These are phyloP conservation scores for Nemophila menziesii DNA, from an alignment of 257 asterid genomes.

Conservation along the genomic window DNA sequence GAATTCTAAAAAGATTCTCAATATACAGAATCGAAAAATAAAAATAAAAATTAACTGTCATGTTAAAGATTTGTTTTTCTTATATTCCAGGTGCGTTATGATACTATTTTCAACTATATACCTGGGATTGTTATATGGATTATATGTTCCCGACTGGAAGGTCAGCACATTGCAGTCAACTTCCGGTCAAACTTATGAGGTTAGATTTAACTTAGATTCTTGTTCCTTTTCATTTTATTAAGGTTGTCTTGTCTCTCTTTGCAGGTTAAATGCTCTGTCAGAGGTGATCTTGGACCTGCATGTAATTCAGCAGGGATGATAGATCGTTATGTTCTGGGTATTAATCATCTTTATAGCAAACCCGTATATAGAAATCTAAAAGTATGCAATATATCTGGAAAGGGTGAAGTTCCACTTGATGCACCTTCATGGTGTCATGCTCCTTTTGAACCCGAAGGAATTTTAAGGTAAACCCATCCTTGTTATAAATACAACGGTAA, in stretches of 20 bases:
- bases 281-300: slow-evolving; percentile 81
- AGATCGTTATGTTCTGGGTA: slow-evolving; percentile 65
- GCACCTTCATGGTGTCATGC: slow-evolving; percentile 61
- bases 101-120: slow-evolving; percentile 36
- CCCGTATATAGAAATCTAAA: slow-evolving; percentile 69
- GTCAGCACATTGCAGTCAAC: slow-evolving; percentile 27
- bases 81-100: slow-evolving; percentile 36
- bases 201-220: slow-evolving; percentile 8
- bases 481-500: background rate
- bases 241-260: slow-evolving; percentile 4
- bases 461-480: slow-evolving; percentile 56
- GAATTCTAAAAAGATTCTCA: background rate
- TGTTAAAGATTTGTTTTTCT: slow-evolving; percentile 2
- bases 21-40: background rate
- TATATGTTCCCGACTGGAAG: slow-evolving; percentile 74
- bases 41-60: no score
- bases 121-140: slow-evolving; percentile 48
- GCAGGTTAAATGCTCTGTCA: slow-evolving; percentile 70
- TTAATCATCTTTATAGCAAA: slow-evolving; percentile 53
- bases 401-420: slow-evolving; percentile 26
- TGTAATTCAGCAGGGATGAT: slow-evolving; percentile 87
- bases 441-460: slow-evolving; percentile 91
- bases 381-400: slow-evolving; percentile 50
- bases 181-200: slow-evolving; percentile 34
- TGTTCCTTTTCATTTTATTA: slow-evolving; percentile 1